Base-by-base conservation (phyloP, 805 yeast genomes). In the Wickerhamiella shivajii region DNA sequence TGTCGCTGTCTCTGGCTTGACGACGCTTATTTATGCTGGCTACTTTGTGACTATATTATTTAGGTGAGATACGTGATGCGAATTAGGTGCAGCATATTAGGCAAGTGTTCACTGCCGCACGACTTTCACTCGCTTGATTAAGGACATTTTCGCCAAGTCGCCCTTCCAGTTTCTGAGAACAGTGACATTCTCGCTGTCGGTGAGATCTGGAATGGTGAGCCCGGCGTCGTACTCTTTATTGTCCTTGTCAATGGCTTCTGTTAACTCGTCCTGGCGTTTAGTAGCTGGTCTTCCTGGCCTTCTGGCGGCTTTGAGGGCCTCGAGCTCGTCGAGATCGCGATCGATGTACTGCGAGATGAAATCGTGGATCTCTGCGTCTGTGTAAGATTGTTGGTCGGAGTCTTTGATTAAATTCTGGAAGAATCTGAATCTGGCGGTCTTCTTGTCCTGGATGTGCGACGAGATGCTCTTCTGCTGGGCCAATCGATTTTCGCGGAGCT, bases 261-360 rank as follows among this genome's bases (percentile, higher is more conserved):
- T 77, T 37, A 84, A 53, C 15, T 69, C 47, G 43, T 71, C 74
- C 47, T 81, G 93, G 49, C 72, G 71, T 39, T 67, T 69, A 5
- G 78, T 56, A 12, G 79, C 66, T 7, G 98, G 94, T 58, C 97
- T 68, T 12, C 93, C 92, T n/a, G 84, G 72, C 51, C 93, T 69
- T 61, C 93, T 70, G 35, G 65, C 69, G 4, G 52, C 55, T 40
- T 66, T 68, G 36, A 80, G 59, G 33, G 61, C 61, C n/a, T 67
- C 67, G 33, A 87, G 52, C 51, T 85, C 96, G 11, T 70, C 83
- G 46, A 77, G 79, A 47, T 74, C 76, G 52, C 94, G 67, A 11
- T 66, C 52, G 10, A 85, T 59, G 44, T 64, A 59, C 9, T 69
- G 68, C 38, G 68, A 69, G 31, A 80, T 63, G 39, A 84, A 67